Base-by-base conservation (phyloP, 2,329 filamentous ascomycete species). In the Diaporthe destruens region DNA sequence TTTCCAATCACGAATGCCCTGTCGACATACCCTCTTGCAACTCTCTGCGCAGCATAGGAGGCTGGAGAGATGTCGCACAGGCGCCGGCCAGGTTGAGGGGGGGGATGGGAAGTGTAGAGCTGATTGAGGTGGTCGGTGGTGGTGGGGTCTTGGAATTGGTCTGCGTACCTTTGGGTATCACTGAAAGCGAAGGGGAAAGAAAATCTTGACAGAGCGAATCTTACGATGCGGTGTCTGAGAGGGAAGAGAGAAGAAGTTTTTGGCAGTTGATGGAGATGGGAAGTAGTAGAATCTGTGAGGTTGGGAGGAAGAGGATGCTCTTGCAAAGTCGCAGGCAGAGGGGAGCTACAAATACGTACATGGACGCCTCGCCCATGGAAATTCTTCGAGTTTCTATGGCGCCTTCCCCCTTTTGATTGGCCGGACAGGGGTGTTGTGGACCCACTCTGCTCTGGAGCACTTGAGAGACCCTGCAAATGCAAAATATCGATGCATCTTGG, bases 131-230 rank as follows among this genome's bases (percentile, higher is more conserved):
- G 29, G 29, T 29, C 2, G 29, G 29, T 29, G 23, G 36, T 53
- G 44, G 44, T 39, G 44, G 67, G 57, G 68, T 54, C 44, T 61
- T n/a, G 4, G 1, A 14, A 1, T 49, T 23, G 32, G 3, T 49
- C 32, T 70, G 72, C 72, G 72, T 72, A 74, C 72, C 72, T 74
- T 74, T 67, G 72, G 72, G 72, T 74, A 74, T 74, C 72, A 72
- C 72, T 74, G 70, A 68, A 74, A 56, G 67, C 42, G 55, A 71
- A 59, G 71, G 72, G 70, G 44, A 72, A 74, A 70, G 63, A 65
- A 53, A 72, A 72, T 53, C 53, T 55, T 72, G 71, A 12, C n/a
- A 42, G 18, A 70, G 53, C 68, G 47, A 56, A 67, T 63, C 70
- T 68, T 57, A n/a, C 71, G 47, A 61, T 39, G 63, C 61, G 70